Evolutionary conservation across 73 alveolate species (phyloP), one percentile per base, ranked within the genome.

Genomic region (Symbiodinium pilosum): DNA sequence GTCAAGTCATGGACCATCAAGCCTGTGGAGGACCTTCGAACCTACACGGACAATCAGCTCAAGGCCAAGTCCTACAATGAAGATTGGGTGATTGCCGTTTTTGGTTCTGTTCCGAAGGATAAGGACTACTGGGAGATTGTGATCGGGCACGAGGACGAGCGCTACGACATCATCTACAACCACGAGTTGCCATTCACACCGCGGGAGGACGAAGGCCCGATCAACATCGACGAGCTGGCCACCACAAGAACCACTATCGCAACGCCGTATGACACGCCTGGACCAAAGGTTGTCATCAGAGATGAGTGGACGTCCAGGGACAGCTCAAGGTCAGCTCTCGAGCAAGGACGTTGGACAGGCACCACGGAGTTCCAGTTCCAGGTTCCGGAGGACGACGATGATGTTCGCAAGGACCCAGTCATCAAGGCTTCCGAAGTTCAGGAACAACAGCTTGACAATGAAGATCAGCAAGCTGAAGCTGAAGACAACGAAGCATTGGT

Each of bases 111-210:
- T 0, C n/a, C 51, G 7, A 14, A 75, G 44, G 42, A 36, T 16
- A 75, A 73, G 85, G 85, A 73, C 85, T 73, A 73, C 51, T 73
- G 85, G 85, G 85, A 73, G 43, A 26, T 73, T 0, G n/a, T n/a
- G n/a, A n/a, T n/a, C n/a, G n/a, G n/a, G n/a, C n/a, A n/a, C n/a
- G 51, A 36, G n/a, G n/a, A n/a, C n/a, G n/a, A n/a, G n/a, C n/a
- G n/a, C n/a, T n/a, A n/a, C n/a, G n/a, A n/a, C n/a, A n/a, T n/a
- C n/a, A n/a, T n/a, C n/a, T n/a, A n/a, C n/a, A n/a, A n/a, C n/a
- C n/a, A n/a, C n/a, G n/a, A n/a, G 0, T 24, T 28, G 3, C 86
- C 42, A 5, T 32, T 38, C 42, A 75, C 86, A 0, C 86, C 86
- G 0, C 3, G 85, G 0, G 85, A 73, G 0, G 85, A n/a, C 6